These are phyloP conservation scores for Beauveria rudraprayagi DNA, from an alignment of 2,329 filamentous ascomycete species.

Conservation along the genomic window DNA sequence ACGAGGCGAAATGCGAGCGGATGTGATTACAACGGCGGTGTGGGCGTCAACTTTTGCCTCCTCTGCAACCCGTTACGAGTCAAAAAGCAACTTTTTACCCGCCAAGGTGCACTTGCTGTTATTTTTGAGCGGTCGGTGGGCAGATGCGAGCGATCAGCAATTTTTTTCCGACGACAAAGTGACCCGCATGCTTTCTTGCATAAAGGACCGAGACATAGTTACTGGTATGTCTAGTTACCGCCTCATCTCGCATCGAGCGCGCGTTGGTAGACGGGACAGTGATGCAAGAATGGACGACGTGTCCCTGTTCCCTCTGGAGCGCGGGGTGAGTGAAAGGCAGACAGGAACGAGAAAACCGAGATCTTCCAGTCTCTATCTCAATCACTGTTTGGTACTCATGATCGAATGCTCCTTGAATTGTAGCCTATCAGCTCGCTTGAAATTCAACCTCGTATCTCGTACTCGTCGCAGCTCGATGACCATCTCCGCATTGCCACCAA, in stretches of 20 bases:
- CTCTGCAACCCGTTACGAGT: conserved; percentile 4
- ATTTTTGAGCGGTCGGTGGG: not conserved
- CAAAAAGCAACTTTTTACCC: not conserved
- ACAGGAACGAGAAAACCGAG: not conserved
- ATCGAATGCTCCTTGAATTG: not conserved
- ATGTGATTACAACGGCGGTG: conserved; percentile 2
- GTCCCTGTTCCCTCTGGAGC: not conserved
- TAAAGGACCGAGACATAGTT: not conserved
- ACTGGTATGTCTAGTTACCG: not conserved
- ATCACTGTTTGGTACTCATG: not conserved
- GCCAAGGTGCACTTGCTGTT: not conserved
- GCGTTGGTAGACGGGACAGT: not conserved
- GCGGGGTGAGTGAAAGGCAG: not conserved
- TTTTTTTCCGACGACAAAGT: not conserved
- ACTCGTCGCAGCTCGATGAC: not conserved
- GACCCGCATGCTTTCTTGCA: conserved; percentile 8
- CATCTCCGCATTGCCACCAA: not conserved
- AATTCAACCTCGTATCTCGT: not conserved
- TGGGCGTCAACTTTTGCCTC: not conserved
- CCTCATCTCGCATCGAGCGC: not conserved
- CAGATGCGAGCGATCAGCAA: conserved; percentile 1
- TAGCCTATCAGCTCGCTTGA: not conserved
- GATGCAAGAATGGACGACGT: not conserved
- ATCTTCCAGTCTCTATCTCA: not conserved
- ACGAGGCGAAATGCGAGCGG: not conserved